Base-by-base conservation (phyloP, 768 basidiomycete species). In the Sutorius australiensis region DNA sequence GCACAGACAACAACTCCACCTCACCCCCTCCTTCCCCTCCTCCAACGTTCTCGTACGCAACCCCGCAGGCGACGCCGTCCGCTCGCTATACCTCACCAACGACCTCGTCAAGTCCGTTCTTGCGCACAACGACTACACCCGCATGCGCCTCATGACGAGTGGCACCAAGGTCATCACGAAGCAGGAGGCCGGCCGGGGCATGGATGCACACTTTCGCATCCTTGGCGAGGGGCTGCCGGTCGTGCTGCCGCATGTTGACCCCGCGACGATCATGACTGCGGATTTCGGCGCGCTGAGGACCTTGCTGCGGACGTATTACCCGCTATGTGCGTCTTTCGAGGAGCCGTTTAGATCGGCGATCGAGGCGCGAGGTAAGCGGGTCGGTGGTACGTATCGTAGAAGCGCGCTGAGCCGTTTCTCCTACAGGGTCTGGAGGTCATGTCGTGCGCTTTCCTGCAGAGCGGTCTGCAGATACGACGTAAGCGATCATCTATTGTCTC, bases 111-210 rank as follows among this genome's bases (percentile, higher is more conserved):
- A 89, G 69, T 71, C 76, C n/a, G 76, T 98, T 55, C 79, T 98
- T 51, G 63, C 75, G 48, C 74, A 85, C 65, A 99, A 98, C 66
- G 85, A 92, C 65, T 95, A 87, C 67, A 80, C 81, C 28, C 84
- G 86, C 27, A 78, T 98, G 50, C 84, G 97, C 2, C 82, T 99
- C 48, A 86, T 94, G 61, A 84, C 89, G 13, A 88, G 90, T n/a
- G 97, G 97, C 17, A 93, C 94, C 37, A 95, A 97, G 69, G 84
- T 93, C 12, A 89, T 98, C 69, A 81, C 84, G 6, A 89, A 92
- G 64, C 95, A 98, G 67, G 95, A 95, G 54, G 82, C 81, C 2
- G 82, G 79, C 2, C 80, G 80, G 40, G 83, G 78, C 4, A 66
- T 66, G 36, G 80, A 83, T 21, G 71, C 83, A 19, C 72, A 69